These are phyloP conservation scores for Trichosporon asahii DNA, from an alignment of 1,284 basidiomycete genomes.

Conservation along the genomic window DNA sequence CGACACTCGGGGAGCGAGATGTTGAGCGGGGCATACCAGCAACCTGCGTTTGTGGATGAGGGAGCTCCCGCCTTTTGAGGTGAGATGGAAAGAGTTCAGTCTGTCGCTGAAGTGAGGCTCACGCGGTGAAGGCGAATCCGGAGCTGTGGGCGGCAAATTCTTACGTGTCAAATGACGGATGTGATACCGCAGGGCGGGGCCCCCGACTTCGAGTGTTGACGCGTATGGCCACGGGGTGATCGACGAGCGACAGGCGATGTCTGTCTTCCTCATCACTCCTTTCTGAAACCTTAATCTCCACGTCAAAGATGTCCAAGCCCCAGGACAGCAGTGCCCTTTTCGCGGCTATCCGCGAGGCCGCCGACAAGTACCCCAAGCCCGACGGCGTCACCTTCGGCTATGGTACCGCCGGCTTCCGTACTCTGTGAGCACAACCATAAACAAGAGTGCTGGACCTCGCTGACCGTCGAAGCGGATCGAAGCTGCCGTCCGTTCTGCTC, in stretches of 20 bases:
- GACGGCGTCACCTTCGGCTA: constrained; percentile 64
- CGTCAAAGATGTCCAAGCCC: constrained; percentile 15
- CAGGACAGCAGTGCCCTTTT: constrained; percentile 34
- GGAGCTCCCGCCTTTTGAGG: constrained; percentile 11
- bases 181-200: not conserved
- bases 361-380: constrained; percentile 54
- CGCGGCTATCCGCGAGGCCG: constrained; percentile 38
- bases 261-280: constrained; percentile 6
- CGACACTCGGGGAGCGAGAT: constrained; percentile 3
- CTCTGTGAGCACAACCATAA: constrained; percentile 62
- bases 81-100: not conserved
- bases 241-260: not conserved
- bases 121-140: not conserved
- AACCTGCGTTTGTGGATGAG: not conserved
- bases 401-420: constrained; percentile 94
- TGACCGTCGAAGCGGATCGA: constrained; percentile 60
- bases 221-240: constrained; percentile 5
- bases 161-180: not conserved
- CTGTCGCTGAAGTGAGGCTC: not conserved
- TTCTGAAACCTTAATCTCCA: not conserved
- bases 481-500: constrained; percentile 89
- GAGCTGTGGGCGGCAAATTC: constrained; percentile 3
- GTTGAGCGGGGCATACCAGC: constrained; percentile 9
- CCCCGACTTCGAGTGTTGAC: not conserved
- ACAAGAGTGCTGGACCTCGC: not conserved